Base-by-base conservation (phyloP, 768 basidiomycete species). In the Termitomyces sp. region DNA sequence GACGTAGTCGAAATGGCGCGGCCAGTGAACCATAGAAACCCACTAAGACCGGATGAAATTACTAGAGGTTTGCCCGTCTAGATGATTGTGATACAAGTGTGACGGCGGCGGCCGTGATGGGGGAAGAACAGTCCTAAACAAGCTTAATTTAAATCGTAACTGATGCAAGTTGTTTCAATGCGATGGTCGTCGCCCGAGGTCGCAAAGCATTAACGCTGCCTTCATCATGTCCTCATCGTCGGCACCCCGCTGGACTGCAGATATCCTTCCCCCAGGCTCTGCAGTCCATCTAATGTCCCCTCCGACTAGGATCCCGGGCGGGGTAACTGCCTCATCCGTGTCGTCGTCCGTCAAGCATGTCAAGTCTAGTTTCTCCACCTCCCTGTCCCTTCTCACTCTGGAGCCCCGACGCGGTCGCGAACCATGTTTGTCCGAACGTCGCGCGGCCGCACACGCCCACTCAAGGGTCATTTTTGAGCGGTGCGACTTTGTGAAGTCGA, bases 361-460 rank as follows among this genome's bases (percentile, higher is more conserved):
- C 54, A 77, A 72, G n/a, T 79, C 81, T 16, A 73, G 63, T 48
- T 36, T 65, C 36, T 56, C 63, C 59, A 36, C 36, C 42, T 50
- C 56, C 51, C 34, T 74, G 30, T 73, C 74, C 47, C 52, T 24
- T 39, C 48, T 59, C 22, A 42, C 53, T 55, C 36, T 58, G n/a
- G 60, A 57, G 12, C 45, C 22, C 30, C 59, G 57, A 47, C 53
- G 56, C 5, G 57, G 36, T 27, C 57, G 53, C 6, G 62, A 52
- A 0, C 68, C 72, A 46, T 75, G 74, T 63, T 78, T 83, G 37
- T 78, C 81, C 5, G 76, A 76, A 9, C 82, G 60, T 42, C 82
- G 70, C 3, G 81, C 82, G 24, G 82, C 83, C 2, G 86, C 86
- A 70, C 88, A 90, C 0, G 88, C 88, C 87, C 87, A 89, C 65